These are phyloP conservation scores for Penicillium frequentans DNA, from an alignment of 2,329 filamentous ascomycete species.

Conservation along the genomic window DNA sequence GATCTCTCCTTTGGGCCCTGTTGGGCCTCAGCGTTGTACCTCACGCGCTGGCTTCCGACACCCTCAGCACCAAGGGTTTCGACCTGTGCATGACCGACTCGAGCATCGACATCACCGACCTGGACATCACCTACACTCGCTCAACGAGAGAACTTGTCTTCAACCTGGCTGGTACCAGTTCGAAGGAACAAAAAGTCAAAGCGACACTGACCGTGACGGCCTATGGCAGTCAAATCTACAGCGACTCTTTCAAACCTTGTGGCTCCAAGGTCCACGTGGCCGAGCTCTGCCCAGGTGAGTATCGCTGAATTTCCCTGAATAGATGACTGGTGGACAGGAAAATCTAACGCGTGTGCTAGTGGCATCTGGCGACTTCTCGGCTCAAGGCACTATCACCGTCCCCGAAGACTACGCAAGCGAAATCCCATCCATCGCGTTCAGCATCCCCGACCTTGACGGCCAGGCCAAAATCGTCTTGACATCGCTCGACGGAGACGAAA, in stretches of 20 bases:
- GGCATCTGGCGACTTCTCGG: constrained; percentile 71
- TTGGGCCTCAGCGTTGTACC: constrained; percentile 29
- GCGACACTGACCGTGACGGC: constrained; percentile 75
- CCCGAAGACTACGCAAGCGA: constrained; percentile 68
- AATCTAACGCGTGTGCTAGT: constrained; percentile 49
- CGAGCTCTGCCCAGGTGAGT: constrained; percentile 77
- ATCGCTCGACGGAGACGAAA: constrained; percentile 56
- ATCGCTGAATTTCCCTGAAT: background rate
- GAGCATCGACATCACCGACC: constrained; percentile 28
- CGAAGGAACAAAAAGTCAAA: constrained; percentile 73
- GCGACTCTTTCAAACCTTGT: constrained; percentile 82
- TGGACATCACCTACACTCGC: constrained; percentile 79
- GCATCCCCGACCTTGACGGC: constrained; percentile 85
- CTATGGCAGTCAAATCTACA: constrained; percentile 80
- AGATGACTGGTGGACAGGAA: background rate
- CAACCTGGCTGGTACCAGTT: constrained; percentile 76
- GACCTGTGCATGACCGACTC: constrained; percentile 62
- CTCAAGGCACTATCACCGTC: constrained; percentile 70
- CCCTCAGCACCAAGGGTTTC: constrained; percentile 80
- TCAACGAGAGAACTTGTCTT: constrained; percentile 72
- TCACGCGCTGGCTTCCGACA: constrained; percentile 62
- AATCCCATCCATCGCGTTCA: constrained; percentile 88
- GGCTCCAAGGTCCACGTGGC: constrained; percentile 63
- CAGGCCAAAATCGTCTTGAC: constrained; percentile 76
- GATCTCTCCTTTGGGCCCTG: constrained; percentile 25